Evolutionary conservation across 768 basidiomycete species (phyloP).

Genomic region (Suillus subalutaceus): DNA sequence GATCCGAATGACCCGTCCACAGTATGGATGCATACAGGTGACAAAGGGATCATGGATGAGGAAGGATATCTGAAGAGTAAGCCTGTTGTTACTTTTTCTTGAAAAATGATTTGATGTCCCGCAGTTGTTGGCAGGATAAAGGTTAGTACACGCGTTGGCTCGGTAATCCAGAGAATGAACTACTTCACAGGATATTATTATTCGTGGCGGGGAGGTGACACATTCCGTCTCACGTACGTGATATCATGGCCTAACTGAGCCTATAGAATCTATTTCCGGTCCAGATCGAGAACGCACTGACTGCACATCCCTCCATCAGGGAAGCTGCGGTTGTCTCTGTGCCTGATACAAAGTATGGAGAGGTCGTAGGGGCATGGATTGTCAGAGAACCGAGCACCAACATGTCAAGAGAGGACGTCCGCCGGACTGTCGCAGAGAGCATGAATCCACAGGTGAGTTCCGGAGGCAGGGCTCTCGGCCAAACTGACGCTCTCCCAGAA

Average conservation of each 20-base stretch:
- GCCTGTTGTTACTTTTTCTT: slow-evolving; percentile 24
- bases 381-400: slow-evolving; percentile 44
- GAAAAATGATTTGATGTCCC: not conserved
- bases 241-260: not conserved
- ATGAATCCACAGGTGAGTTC: slow-evolving; percentile 80
- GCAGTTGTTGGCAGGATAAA: slow-evolving; percentile 81
- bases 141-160: slow-evolving; percentile 37
- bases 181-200: slow-evolving; percentile 69
- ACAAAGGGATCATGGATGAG: slow-evolving; percentile 79
- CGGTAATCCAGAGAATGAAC: not conserved
- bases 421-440: slow-evolving; percentile 49
- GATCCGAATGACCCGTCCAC: slow-evolving; percentile 53
- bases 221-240: not conserved
- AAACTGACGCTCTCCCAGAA: slow-evolving; percentile 48
- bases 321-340: slow-evolving; percentile 80
- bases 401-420: slow-evolving; percentile 55
- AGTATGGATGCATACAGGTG: slow-evolving; percentile 85
- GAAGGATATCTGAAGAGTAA: slow-evolving; percentile 77
- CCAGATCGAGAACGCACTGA: slow-evolving; percentile 79
- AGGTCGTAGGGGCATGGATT: slow-evolving; percentile 83
- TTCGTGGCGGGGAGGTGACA: slow-evolving; percentile 79
- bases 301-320: slow-evolving; percentile 53
- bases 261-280: slow-evolving; percentile 81
- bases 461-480: not conserved
- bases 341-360: slow-evolving; percentile 68